phyloP scores from a whole-genome alignment of 306 rosid genomes.

The Lupinus albus region DNA sequence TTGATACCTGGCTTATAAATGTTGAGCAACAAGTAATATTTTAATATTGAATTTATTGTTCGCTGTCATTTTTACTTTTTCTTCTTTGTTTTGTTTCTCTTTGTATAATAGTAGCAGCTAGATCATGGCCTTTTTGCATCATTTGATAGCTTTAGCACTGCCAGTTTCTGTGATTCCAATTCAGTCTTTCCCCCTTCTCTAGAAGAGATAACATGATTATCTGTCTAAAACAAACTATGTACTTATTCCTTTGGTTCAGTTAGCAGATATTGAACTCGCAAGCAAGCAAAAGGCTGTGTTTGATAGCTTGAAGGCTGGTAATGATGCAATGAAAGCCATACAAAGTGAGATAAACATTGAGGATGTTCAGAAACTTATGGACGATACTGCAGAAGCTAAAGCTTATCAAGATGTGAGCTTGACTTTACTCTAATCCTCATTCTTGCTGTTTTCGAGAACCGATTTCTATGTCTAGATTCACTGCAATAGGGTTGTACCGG shows the following conservation, averaged over 20 bases:
- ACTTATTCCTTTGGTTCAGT: slow-evolving; percentile 54
- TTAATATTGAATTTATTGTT: slow-evolving; percentile 9
- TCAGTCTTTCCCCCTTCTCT: not conserved
- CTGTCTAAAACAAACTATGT: slow-evolving; percentile 4
- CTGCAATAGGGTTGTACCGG: slow-evolving; percentile 21
- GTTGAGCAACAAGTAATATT: slow-evolving; percentile 89
- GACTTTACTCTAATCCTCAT: slow-evolving; percentile 26
- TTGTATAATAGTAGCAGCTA: not conserved
- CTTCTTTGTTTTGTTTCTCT: slow-evolving; percentile 17
- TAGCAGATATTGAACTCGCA: slow-evolving; percentile 89
- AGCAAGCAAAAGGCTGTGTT: slow-evolving; percentile 94
- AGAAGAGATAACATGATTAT: slow-evolving; percentile 6
- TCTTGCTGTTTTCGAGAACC: slow-evolving; percentile 28
- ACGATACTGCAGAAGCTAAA: slow-evolving; percentile 89
- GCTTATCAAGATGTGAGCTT: slow-evolving; percentile 96
- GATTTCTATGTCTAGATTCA: slow-evolving; percentile 9
- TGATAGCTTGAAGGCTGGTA: slow-evolving; percentile 91
- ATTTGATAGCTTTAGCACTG: slow-evolving; percentile 34
- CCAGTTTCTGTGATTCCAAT: not conserved
- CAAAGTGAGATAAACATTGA: slow-evolving; percentile 92
- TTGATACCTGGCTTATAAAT: slow-evolving; percentile 88
- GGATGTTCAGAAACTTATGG: slow-evolving; percentile 93
- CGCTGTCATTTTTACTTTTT: not conserved
- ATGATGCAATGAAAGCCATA: slow-evolving; percentile 78
- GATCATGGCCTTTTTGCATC: slow-evolving; percentile 23